Evolutionary conservation across 2,329 filamentous ascomycete species (phyloP).

Genomic region (Diaporthe vaccinii): DNA sequence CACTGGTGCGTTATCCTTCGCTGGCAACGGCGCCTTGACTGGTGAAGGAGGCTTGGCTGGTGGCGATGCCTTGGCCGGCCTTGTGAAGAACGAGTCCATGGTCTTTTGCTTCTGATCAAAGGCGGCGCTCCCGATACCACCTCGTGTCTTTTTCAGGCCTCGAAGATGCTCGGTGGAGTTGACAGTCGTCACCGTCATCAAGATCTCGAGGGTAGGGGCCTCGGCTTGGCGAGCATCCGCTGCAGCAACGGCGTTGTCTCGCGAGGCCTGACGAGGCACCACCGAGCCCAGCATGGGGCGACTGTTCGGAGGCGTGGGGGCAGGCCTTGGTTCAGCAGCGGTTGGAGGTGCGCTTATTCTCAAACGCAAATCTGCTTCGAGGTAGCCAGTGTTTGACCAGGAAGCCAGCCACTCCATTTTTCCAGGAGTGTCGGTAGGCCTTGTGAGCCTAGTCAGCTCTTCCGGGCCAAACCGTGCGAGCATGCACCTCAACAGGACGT

Average conservation of each 20-base stretch:
- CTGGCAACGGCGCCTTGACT: not conserved
- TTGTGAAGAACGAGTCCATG: conserved; percentile 80
- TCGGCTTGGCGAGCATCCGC: not conserved
- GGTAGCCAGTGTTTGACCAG: conserved; percentile 69
- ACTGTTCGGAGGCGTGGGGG: not conserved
- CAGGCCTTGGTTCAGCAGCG: not conserved
- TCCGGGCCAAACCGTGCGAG: conserved; percentile 63
- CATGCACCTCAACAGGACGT: conserved; percentile 75
- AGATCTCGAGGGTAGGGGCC: conserved; percentile 17
- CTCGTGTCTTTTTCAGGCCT: conserved; percentile 82
- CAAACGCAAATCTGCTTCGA: conserved; percentile 48
- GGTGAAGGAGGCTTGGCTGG: conserved; percentile 16
- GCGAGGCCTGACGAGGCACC: not conserved
- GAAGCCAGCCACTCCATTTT: conserved; percentile 49
- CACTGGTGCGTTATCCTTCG: not conserved
- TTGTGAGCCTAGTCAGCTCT: conserved; percentile 43
- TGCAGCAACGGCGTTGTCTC: not conserved
- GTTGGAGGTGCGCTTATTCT: not conserved
- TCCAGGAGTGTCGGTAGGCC: conserved; percentile 42
- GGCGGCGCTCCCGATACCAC: conserved; percentile 83
- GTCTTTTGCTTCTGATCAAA: conserved; percentile 83
- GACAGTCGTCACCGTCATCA: conserved; percentile 66
- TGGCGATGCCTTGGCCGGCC: conserved; percentile 64
- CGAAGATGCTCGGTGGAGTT: conserved; percentile 81
- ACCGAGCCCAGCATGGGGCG: conserved; percentile 13